Base-by-base conservation (phyloP, 306 rosid genomes). In the Alnus glutinosa region DNA sequence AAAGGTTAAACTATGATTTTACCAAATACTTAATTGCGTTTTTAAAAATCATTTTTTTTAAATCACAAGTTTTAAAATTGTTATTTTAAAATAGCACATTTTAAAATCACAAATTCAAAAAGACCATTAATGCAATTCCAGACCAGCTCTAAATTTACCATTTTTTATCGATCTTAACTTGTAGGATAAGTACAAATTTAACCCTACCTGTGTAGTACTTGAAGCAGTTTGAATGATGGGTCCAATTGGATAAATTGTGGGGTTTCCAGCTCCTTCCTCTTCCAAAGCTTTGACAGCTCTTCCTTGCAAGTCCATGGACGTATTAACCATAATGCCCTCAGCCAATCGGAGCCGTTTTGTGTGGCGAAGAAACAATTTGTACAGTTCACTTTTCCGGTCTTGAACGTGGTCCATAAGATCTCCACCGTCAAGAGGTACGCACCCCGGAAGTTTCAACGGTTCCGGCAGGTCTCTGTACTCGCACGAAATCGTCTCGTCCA, bases 211-310 rank as follows among this genome's bases (percentile, higher is more conserved):
- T 14, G 66, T 44, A 6, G 19, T n/a, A 16, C 52, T 55, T 58
- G 75, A 46, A 47, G 10, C 80, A 19, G 70, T 78, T 54, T 81
- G 86, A 6, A 74, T 58, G 48, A 88, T 46, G 37, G 91, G 91
- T 59, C 91, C 91, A 7, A 88, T 55, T 63, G 89, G 78, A 44
- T 80, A 83, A 11, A 86, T 72, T 3, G 39, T 15, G 15, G 84
- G 83, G 47, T 44, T 19, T 48, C 61, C 50, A 16, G 6, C 32
- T 3, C 7, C 55, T n/a, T 23, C 54, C 44, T 75, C 76, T 18
- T 73, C 46, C 75, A 77, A 80, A 23, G 52, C 73, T n/a, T 23
- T 75, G n/a, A 83, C 42, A 10, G 85, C 68, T 1, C 3, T 62
- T 74, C 10, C 81, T 49, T 86, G 87, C 63, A 86, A 19, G 11